Evolutionary conservation across 768 basidiomycete genomes (phyloP).

Genomic region (Mycena epipterygia): DNA sequence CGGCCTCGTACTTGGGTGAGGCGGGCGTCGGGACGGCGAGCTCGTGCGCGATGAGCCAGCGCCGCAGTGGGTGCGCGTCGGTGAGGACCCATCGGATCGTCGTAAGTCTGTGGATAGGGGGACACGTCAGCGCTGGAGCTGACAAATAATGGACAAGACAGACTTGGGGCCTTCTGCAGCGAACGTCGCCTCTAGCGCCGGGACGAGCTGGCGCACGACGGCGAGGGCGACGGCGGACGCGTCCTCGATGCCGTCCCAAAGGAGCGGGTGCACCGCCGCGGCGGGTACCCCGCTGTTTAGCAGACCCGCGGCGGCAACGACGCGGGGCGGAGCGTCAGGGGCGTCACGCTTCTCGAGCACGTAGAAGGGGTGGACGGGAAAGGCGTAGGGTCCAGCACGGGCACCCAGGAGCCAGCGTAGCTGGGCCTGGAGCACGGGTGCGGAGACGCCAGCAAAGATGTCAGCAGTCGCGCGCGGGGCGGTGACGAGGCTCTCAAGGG

Average conservation of each 20-base stretch:
- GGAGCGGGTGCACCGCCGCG: neutral
- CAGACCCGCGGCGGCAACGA: neutral
- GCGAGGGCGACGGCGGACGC: neutral
- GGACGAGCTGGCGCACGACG: neutral
- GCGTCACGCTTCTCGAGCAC: neutral
- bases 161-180: neutral
- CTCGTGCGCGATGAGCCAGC: conserved; percentile 22
- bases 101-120: neutral
- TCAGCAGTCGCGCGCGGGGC: conserved; percentile 6
- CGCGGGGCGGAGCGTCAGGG: neutral
- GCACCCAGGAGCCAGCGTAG: conserved; percentile 9
- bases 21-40: conserved; percentile 9
- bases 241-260: conserved; percentile 9
- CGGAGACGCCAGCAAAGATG: conserved; percentile 1
- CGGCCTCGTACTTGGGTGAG: neutral
- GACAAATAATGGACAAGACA: neutral
- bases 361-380: neutral
- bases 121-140: neutral
- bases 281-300: neutral
- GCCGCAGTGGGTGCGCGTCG: conserved; percentile 21
- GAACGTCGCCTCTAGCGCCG: neutral
- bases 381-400: neutral
- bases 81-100: neutral
- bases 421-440: neutral
- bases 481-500: conserved; percentile 15